Evolutionary conservation across 805 yeast genomes (phyloP).

Genomic region (Babjeviella inositovora): DNA sequence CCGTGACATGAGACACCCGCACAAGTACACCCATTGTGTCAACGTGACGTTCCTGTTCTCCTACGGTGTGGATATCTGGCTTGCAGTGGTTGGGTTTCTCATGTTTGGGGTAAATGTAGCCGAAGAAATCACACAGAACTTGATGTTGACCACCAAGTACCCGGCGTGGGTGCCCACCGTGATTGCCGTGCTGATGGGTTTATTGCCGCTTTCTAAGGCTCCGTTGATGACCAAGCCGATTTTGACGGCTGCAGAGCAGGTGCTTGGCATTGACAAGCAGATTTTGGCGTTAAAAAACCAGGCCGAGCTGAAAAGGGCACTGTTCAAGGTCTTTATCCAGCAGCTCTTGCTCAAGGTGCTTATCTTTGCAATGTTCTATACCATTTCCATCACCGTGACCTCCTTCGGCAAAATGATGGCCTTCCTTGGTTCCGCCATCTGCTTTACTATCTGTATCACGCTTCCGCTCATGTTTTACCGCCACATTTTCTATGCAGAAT

Average conservation of each 20-base stretch:
- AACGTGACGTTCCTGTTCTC: slow-evolving; percentile 42
- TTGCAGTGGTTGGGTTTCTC: slow-evolving; percentile 53
- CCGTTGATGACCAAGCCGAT: slow-evolving; percentile 21
- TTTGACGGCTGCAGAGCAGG: slow-evolving; percentile 17
- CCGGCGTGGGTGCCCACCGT: slow-evolving; percentile 33
- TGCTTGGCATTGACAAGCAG: slow-evolving; percentile 6
- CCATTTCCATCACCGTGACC: slow-evolving; percentile 12
- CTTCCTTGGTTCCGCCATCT: slow-evolving; percentile 21
- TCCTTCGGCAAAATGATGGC: slow-evolving; percentile 23
- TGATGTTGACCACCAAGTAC: slow-evolving; percentile 50
- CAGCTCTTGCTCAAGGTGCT: slow-evolving; percentile 7
- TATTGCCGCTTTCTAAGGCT: slow-evolving; percentile 21
- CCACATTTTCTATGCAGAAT: slow-evolving; percentile 8
- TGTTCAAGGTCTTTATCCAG: neutral
- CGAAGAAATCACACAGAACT: slow-evolving; percentile 67
- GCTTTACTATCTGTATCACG: slow-evolving; percentile 20
- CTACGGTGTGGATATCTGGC: slow-evolving; percentile 35
- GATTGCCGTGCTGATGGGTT: slow-evolving; percentile 15
- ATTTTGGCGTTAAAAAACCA: neutral
- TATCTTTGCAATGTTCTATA: slow-evolving; percentile 9
- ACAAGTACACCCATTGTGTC: slow-evolving; percentile 35
- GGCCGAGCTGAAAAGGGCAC: neutral
- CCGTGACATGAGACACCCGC: slow-evolving; percentile 61
- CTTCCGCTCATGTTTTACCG: slow-evolving; percentile 20
- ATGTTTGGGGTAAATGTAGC: slow-evolving; percentile 64